phyloP scores from a whole-genome alignment of 2,329 filamentous ascomycete species.

The Colletotrichum coccodes region DNA sequence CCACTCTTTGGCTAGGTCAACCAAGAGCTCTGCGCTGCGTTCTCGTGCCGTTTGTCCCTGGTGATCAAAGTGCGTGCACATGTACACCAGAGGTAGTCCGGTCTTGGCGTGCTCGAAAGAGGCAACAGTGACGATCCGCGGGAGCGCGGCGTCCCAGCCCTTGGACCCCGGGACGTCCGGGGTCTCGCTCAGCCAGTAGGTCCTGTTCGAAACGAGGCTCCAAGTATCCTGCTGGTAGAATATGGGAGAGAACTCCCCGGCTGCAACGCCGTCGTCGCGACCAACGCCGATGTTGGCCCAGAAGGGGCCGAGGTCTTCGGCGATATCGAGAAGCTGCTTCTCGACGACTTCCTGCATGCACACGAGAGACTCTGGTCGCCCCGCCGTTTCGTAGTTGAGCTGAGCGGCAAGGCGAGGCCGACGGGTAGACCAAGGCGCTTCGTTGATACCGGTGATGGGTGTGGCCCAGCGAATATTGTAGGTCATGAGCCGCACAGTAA shows the following conservation, averaged over 20 bases:
- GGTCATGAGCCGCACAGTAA: constrained; percentile 51
- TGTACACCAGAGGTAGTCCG: constrained; percentile 51
- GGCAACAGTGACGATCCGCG: constrained; percentile 60
- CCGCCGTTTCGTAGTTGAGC: constrained; percentile 47
- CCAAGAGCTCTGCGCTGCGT: constrained; percentile 52
- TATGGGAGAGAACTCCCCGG: constrained; percentile 76
- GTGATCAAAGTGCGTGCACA: constrained; percentile 66
- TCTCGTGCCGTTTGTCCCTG: constrained; percentile 51
- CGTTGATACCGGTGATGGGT: constrained; percentile 46
- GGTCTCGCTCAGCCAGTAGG: constrained; percentile 71
- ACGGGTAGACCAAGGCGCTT: constrained; percentile 53
- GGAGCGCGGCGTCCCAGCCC: constrained; percentile 62
- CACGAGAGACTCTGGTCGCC: constrained; percentile 46
- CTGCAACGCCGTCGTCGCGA: constrained; percentile 65
- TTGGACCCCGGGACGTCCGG: constrained; percentile 64
- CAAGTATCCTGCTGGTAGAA: constrained; percentile 67
- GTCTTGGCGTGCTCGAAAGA: constrained; percentile 53
- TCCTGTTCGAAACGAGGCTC: constrained; percentile 60
- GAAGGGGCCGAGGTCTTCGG: constrained; percentile 47
- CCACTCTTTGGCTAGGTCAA: constrained; percentile 43
- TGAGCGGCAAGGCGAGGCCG: constrained; percentile 48
- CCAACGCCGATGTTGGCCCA: constrained; percentile 68
- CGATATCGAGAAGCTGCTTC: constrained; percentile 53
- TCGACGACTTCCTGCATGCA: constrained; percentile 62
- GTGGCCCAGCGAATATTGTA: constrained; percentile 62